A percentile compares a stretch with the other conserved stretches of the same genome.
phyloP scores from a whole-genome alignment of 306 rosid genomes.

The Inga laurina region DNA sequence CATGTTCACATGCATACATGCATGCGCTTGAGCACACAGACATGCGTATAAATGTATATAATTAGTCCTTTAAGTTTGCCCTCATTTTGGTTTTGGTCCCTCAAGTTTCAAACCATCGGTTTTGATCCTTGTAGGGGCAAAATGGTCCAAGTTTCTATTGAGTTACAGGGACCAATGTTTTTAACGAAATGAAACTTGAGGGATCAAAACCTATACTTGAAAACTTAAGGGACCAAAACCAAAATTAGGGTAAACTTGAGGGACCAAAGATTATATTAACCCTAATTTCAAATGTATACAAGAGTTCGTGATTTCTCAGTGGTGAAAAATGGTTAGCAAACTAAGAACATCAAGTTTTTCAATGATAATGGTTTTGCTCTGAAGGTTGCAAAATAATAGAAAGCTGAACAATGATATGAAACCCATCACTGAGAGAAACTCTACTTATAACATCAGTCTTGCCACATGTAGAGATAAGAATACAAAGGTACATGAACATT shows the following conservation, averaged over 20 bases:
- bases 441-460: background rate
- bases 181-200: no score
- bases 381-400: background rate
- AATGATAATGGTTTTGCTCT: background rate
- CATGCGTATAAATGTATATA: background rate
- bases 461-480: background rate
- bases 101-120: no score
- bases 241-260: no score
- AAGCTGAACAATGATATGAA: background rate
- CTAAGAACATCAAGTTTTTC: background rate
- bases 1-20: background rate
- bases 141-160: no score
- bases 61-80: no score
- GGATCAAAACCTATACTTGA: no score
- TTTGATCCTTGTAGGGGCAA: no score
- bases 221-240: no score
- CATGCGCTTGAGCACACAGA: background rate
- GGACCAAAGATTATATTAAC: no score
- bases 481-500: background rate
- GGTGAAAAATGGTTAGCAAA: background rate
- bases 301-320: background rate
- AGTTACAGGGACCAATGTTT: no score
- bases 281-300: background rate
- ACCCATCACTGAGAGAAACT: background rate
- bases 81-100: no score